A percentile compares a stretch with the other conserved stretches of the same genome.
Conservation (phyloP, 805 yeast genomes). For the Hanseniaspora occidentalis region DNA sequence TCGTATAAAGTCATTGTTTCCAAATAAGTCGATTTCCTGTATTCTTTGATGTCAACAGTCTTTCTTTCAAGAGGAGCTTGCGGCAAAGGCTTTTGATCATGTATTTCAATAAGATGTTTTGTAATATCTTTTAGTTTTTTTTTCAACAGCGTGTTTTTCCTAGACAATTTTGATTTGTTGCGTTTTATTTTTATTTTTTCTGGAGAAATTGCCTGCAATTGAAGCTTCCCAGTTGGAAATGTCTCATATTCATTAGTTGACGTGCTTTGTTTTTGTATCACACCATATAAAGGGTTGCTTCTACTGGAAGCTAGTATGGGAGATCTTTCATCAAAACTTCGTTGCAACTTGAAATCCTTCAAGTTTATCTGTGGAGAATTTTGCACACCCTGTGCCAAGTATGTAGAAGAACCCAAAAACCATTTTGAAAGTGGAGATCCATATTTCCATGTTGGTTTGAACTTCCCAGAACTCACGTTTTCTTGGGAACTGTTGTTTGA, state of each 20-base stretch:
- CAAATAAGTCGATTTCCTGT: background rate
- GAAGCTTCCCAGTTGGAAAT: no score
- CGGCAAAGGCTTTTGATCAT: constrained; percentile 15
- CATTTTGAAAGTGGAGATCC: constrained; percentile 24
- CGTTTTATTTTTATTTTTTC: background rate
- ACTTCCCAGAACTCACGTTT: background rate
- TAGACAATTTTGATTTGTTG: background rate
- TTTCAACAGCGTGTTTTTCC: constrained; percentile 4
- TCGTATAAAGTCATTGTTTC: constrained; percentile 7
- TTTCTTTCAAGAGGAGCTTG: constrained; percentile 11
- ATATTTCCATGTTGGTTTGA: constrained; percentile 17
- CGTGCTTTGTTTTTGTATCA: no score
- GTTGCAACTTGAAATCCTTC: no score
- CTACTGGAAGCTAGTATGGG: constrained; percentile 11
- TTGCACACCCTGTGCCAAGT: constrained; percentile 7
- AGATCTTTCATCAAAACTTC: constrained; percentile 19
- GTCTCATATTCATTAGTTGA: no score
- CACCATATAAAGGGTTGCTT: no score
- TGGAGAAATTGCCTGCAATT: no score
- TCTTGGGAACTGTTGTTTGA: constrained; percentile 2
- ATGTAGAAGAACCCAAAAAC: constrained; percentile 21
- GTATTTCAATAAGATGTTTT: constrained; percentile 9
- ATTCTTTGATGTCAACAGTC: constrained; percentile 5
- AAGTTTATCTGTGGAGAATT: background rate
- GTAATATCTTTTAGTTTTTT: constrained; percentile 8